A percentile compares a stretch with the other conserved stretches of the same genome.
Evolutionary conservation across 1,284 basidiomycete genomes (phyloP).

Genomic region (Ustilago crameri): DNA sequence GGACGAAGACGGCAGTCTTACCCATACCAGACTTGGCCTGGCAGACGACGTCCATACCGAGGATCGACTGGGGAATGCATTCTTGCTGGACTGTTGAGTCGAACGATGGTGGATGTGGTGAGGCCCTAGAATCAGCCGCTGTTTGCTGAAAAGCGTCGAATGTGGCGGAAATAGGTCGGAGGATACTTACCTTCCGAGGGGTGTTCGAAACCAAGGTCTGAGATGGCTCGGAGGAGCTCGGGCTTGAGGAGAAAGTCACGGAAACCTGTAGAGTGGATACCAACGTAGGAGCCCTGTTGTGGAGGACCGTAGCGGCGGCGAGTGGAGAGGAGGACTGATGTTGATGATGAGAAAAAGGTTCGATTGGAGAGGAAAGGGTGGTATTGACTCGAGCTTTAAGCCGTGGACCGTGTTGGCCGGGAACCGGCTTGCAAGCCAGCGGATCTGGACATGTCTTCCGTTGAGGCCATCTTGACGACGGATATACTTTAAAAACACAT

Average conservation of each 20-base stretch:
- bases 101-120: not conserved
- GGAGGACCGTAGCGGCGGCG: conserved; percentile 1
- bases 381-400: too few species aligned
- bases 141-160: too few species aligned
- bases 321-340: not conserved
- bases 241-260: conserved; percentile 94
- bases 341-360: not conserved
- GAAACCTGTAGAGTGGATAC: conserved; percentile 69
- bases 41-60: conserved; percentile 99
- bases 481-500: conserved; percentile 16
- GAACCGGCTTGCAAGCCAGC: not conserved
- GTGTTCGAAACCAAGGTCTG: conserved; percentile 99
- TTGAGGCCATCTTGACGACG: not conserved
- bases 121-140: too few species aligned
- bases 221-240: conserved; percentile 95
- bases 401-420: too few species aligned
- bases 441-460: not conserved
- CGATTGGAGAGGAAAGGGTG: too few species aligned
- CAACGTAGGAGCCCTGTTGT: conserved; percentile 66
- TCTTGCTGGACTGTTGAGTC: conserved; percentile 89
- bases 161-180: too few species aligned
- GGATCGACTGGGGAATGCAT: conserved; percentile 98
- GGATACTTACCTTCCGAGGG: conserved; percentile 88
- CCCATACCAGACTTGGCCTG: conserved; percentile 99
- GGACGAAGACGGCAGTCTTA: conserved; percentile 99